A percentile compares a stretch with the other conserved stretches of the same genome.
Conservation (phyloP, 352 stramenopile species). For the Phytopythium kandeliae region DNA sequence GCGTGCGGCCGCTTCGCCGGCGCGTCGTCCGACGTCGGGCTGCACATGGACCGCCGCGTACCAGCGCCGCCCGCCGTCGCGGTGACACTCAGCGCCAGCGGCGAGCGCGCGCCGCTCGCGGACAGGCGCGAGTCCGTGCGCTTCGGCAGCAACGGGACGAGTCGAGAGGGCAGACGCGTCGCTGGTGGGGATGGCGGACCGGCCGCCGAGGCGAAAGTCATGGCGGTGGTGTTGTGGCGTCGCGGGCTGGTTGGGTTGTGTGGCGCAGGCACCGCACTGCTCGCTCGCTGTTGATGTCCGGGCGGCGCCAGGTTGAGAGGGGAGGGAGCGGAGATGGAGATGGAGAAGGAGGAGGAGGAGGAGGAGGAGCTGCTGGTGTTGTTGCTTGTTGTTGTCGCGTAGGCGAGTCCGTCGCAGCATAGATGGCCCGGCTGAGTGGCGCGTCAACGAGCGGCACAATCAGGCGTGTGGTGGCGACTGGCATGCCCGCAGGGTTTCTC, state of each 20-base stretch:
- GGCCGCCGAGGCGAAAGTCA: background rate
- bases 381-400: too few relatives aligned
- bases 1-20: background rate
- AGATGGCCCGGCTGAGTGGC: too few relatives aligned
- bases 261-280: too few relatives aligned
- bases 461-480: background rate
- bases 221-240: background rate
- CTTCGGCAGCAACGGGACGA: conserved; percentile 7
- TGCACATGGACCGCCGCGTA: background rate
- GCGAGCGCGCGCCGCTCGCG: background rate
- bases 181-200: background rate
- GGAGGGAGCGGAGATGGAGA: too few relatives aligned
- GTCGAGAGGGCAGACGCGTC: background rate
- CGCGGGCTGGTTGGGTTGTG: too few relatives aligned
- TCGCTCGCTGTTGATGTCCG: too few relatives aligned
- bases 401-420: too few relatives aligned
- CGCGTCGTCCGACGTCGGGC: background rate
- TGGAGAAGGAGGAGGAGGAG: too few relatives aligned
- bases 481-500: too few relatives aligned
- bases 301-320: too few relatives aligned
- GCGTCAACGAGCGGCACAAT: conserved; percentile 5
- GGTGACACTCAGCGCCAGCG: background rate
- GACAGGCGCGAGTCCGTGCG: background rate
- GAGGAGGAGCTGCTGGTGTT: too few relatives aligned
- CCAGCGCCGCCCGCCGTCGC: background rate